phyloP scores from a whole-genome alignment of 2,329 filamentous ascomycete species.

The Cryoendolithus antarcticus region DNA sequence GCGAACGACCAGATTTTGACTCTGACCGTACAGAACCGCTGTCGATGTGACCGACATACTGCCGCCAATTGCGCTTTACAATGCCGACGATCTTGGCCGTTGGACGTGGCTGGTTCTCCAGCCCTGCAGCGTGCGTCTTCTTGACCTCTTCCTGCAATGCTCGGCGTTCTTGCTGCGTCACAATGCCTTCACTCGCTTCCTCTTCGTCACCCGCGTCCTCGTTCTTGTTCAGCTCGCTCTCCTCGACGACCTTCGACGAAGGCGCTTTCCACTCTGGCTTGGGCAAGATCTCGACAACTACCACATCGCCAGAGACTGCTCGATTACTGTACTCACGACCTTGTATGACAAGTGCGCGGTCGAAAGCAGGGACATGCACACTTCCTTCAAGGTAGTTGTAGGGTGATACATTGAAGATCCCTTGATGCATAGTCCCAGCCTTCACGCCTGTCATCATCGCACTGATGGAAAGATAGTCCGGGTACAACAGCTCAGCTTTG shows the following conservation, averaged over 20 bases:
- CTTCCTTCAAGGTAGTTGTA: constrained; percentile 97
- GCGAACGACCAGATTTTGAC: constrained; percentile 64
- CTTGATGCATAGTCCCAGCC: constrained; percentile 79
- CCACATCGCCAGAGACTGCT: constrained; percentile 79
- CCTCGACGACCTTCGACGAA: constrained; percentile 90
- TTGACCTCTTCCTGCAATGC: constrained; percentile 87
- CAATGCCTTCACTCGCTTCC: constrained; percentile 58
- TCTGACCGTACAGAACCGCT: constrained; percentile 66
- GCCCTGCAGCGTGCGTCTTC: constrained; percentile 62
- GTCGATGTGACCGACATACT: constrained; percentile 94
- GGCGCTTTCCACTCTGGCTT: constrained; percentile 95
- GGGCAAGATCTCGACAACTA: constrained; percentile 84
- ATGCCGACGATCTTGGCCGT: constrained; percentile 87
- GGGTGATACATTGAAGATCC: constrained; percentile 87
- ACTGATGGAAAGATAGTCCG: constrained; percentile 78
- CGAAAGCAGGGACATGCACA: constrained; percentile 79
- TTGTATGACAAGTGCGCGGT: constrained; percentile 74
- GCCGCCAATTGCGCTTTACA: constrained; percentile 92
- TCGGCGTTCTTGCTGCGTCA: constrained; percentile 76
- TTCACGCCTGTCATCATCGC: constrained; percentile 92
- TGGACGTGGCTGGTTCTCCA: constrained; percentile 70
- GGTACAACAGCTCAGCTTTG: constrained; percentile 65
- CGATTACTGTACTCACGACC: constrained; percentile 95
- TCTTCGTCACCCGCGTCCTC: constrained; percentile 77
- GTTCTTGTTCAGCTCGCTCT: constrained; percentile 81